Evolutionary conservation across 306 rosid genomes (phyloP).

Genomic region (Cucurbita pepo): DNA sequence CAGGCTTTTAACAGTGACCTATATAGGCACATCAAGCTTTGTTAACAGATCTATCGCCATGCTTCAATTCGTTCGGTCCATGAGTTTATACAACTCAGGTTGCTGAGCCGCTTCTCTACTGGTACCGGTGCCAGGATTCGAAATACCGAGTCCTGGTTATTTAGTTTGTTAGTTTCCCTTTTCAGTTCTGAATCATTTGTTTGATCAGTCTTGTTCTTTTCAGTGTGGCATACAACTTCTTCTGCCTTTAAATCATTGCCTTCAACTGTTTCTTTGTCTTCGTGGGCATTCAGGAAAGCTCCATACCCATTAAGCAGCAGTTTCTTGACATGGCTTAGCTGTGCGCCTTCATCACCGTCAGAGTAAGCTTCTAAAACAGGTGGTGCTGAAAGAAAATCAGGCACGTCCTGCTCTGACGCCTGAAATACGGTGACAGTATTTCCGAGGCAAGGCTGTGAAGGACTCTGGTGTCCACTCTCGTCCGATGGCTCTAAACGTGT

Average conservation of each 20-base stretch:
- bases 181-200: slow-evolving; percentile 27
- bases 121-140: slow-evolving; percentile 10
- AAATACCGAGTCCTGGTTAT: slow-evolving; percentile 18
- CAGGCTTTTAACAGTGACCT: not conserved
- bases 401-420: slow-evolving; percentile 16
- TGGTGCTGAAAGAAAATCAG: slow-evolving; percentile 13
- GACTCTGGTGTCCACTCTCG: slow-evolving; percentile 31
- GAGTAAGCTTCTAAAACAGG: slow-evolving; percentile 16
- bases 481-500: slow-evolving; percentile 34
- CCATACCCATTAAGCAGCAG: not conserved
- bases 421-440: slow-evolving; percentile 17
- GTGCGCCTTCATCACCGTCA: slow-evolving; percentile 15
- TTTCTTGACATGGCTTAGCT: not conserved
- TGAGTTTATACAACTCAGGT: slow-evolving; percentile 28
- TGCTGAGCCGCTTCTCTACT: slow-evolving; percentile 35
- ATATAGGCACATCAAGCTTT: not conserved
- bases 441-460: slow-evolving; percentile 24
- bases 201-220: slow-evolving; percentile 26
- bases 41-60: slow-evolving; percentile 30
- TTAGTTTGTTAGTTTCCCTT: slow-evolving; percentile 22
- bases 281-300: not conserved
- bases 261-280: slow-evolving; percentile 1
- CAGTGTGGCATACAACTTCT: slow-evolving; percentile 13
- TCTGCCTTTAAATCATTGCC: not conserved
- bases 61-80: slow-evolving; percentile 46